phyloP scores from a whole-genome alignment of 2,329 filamentous ascomycete genomes.

The Metarhizium sp. region DNA sequence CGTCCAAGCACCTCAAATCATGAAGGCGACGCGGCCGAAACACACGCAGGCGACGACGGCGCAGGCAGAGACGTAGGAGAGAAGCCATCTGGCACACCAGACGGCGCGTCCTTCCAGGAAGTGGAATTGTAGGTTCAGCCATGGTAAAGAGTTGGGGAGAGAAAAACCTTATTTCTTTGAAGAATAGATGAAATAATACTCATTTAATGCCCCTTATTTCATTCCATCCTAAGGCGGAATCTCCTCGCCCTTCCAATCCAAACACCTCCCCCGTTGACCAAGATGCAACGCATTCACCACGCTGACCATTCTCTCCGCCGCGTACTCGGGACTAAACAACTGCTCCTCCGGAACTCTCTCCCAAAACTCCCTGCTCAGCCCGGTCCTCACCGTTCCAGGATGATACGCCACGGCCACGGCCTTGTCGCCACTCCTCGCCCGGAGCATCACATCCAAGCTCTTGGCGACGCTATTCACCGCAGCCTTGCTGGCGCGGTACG shows the following conservation, averaged over 20 bases:
- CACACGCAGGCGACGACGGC: conserved; percentile 22
- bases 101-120: conserved; percentile 54
- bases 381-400: conserved; percentile 73
- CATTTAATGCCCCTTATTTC: neutral
- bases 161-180: too few relatives aligned
- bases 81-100: conserved; percentile 38
- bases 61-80: conserved; percentile 20
- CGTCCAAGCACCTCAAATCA: conserved; percentile 25
- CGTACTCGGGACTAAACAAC: conserved; percentile 57
- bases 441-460: conserved; percentile 61
- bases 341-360: conserved; percentile 47
- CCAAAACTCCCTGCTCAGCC: conserved; percentile 66
- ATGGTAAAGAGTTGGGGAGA: neutral
- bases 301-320: conserved; percentile 53
- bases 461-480: conserved; percentile 63
- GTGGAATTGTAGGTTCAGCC: conserved; percentile 42
- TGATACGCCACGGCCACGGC: conserved; percentile 64
- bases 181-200: neutral
- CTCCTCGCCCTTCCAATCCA: conserved; percentile 61
- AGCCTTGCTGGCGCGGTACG: conserved; percentile 68
- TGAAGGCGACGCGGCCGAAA: conserved; percentile 18
- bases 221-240: conserved; percentile 38
- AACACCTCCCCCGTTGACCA: conserved; percentile 51
- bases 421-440: conserved; percentile 44
- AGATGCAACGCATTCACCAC: conserved; percentile 43